Conservation (phyloP, 768 basidiomycete species). For the Omphalotus guepiniiformis region DNA sequence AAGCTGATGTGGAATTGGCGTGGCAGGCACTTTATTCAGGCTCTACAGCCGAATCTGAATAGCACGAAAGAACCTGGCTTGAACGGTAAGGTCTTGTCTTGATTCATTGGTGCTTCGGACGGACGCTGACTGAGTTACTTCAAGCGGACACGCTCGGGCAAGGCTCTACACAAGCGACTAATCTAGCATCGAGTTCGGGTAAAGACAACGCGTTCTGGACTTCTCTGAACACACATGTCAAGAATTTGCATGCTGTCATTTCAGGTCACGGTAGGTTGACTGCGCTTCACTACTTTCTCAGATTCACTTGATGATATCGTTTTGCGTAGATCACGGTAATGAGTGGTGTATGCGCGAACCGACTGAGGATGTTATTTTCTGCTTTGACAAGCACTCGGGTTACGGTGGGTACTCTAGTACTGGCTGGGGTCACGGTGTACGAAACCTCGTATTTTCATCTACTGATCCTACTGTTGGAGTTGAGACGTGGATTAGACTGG, state of each 20-base stretch:
- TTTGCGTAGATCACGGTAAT: slow-evolving; percentile 61
- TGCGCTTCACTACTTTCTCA: background rate
- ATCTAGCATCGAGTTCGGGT: slow-evolving; percentile 28
- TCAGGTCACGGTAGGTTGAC: slow-evolving; percentile 60
- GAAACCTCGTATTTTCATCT: slow-evolving; percentile 58
- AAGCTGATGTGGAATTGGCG: background rate
- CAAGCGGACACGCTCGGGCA: slow-evolving; percentile 46
- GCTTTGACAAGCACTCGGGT: slow-evolving; percentile 78
- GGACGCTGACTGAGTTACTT: too few relatives aligned
- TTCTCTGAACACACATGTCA: slow-evolving; percentile 50
- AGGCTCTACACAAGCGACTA: slow-evolving; percentile 61
- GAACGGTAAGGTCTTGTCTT: slow-evolving; percentile 30
- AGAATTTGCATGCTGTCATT: slow-evolving; percentile 62
- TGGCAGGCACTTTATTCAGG: slow-evolving; percentile 31
- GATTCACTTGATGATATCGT: background rate
- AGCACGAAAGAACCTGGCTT: slow-evolving; percentile 36
- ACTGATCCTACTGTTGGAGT: slow-evolving; percentile 39
- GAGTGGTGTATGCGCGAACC: slow-evolving; percentile 76
- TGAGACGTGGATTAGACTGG: slow-evolving; percentile 63
- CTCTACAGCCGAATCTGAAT: slow-evolving; percentile 31
- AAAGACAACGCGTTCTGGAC: slow-evolving; percentile 63
- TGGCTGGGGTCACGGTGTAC: slow-evolving; percentile 44
- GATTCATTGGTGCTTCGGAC: background rate
- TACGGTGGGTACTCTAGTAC: slow-evolving; percentile 21
- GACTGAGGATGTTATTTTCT: slow-evolving; percentile 60